Conservation (phyloP, 2,329 filamentous ascomycete species). For the Colletotrichum chrysophilum region DNA sequence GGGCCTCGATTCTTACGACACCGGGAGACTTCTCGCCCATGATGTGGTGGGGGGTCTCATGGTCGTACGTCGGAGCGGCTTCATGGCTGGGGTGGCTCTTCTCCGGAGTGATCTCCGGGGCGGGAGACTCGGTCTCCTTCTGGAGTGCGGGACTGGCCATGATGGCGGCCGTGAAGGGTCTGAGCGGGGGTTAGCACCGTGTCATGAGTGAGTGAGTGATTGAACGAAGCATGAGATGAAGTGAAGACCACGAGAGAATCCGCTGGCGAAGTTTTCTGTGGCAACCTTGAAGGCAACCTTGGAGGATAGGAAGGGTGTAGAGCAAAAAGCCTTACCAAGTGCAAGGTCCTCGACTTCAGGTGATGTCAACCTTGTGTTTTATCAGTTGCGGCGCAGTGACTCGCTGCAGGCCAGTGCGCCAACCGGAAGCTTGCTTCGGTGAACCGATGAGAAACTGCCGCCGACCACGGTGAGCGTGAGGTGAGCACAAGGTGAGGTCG, state of each 20-base stretch:
- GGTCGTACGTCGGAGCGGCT: not conserved
- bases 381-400: not conserved
- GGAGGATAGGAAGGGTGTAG: not conserved
- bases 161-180: not conserved
- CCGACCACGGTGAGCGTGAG: not conserved
- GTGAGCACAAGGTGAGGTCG: not conserved
- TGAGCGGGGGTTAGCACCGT: not conserved
- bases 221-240: not conserved
- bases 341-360: not conserved
- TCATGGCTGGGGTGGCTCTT: not conserved
- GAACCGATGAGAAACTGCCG: not conserved
- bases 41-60: constrained; percentile 18
- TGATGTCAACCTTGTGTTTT: not conserved
- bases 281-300: not conserved
- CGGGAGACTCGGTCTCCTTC: not conserved
- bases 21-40: constrained; percentile 48
- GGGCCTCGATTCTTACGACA: constrained; percentile 64
- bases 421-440: not conserved
- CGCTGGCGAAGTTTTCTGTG: not conserved
- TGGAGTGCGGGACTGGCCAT: not conserved
- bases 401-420: not conserved
- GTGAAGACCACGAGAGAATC: not conserved
- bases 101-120: not conserved
- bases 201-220: not conserved
- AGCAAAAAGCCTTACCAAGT: not conserved